Evolutionary conservation across 176 grass and related monocot species (phyloP).

Genomic region (Canna indica): DNA sequence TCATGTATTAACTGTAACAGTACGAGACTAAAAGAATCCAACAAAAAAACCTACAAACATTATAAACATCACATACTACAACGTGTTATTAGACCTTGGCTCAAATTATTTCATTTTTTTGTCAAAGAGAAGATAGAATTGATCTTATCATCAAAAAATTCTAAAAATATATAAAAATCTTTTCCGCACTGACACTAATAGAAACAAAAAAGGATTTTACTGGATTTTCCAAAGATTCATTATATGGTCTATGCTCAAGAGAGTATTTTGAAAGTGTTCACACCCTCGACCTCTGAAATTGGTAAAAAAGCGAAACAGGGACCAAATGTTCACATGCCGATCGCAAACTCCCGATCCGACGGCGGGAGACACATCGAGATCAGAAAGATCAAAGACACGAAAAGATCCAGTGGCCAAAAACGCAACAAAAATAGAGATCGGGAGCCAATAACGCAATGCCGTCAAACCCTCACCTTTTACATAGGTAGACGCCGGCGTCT

Average conservation of each 20-base stretch:
- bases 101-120: too few relatives aligned
- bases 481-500: slow-evolving; percentile 83
- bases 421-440: neutral
- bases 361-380: neutral
- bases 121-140: too few relatives aligned
- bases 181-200: neutral
- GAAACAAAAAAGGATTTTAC: neutral
- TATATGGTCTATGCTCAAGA: neutral
- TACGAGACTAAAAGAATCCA: too few relatives aligned
- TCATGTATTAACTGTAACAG: too few relatives aligned
- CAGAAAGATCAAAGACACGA: neutral
- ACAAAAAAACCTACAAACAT: too few relatives aligned
- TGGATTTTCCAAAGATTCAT: neutral
- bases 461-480: slow-evolving; percentile 35
- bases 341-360: neutral
- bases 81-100: too few relatives aligned
- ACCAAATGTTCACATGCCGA: neutral
- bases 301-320: neutral
- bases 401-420: neutral
- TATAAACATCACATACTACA: too few relatives aligned
- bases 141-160: too few relatives aligned
- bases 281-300: neutral
- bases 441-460: neutral
- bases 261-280: neutral
- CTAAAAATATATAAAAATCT: too few relatives aligned